Base-by-base conservation (phyloP, 495 filamentous ascomycete genomes). In the Penicillium maclennaniae region DNA sequence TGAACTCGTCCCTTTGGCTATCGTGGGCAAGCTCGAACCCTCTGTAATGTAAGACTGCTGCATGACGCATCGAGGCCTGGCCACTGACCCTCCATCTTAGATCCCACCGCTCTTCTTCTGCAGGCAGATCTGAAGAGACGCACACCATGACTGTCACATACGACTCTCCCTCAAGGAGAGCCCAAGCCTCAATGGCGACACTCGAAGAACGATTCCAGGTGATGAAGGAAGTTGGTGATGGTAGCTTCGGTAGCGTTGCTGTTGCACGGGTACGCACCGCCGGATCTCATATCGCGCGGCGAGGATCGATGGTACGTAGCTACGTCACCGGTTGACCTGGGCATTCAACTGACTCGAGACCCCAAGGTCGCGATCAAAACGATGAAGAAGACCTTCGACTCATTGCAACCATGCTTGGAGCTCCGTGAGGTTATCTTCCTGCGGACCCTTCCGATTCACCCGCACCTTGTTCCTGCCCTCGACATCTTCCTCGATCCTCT, bases 361-460 rank as follows among this genome's bases (percentile, higher is more conserved):
- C 7, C 27, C 43, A 37, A 98, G 93, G 91, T 98, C 60, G 93
- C 93, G 3, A 96, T 99, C 67, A 99, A 99, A 77, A 97, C 93
- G 16, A 97, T 99, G 95, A 99, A 99, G 80, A 99, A 99, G 81
- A 90, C 88, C 0, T 99, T 97, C 59, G 92, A 97, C 36, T 92
- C 88, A 4, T 89, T 97, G 63, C 72, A 78, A 20, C 89, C 88
- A 38, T 97, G 95, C 67, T 68, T 95, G 54, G 93, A 99, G 65
- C 77, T 99, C 42, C 83, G 93, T 52, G 95, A 99, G 68, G 95
- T 99, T 47, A 91, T 97, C 67, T 99, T 99, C 73, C 78, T 99
- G 21, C 82, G 88, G 56, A 89, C 91, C 12, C 72, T 99, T 15
- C 95, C 95, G 0, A 73, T 79, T 41, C 95, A 99, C 65, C 78